A percentile compares a stretch with the other conserved stretches of the same genome.
Evolutionary conservation across 768 basidiomycete genomes (phyloP).

Genomic region (Mycena belliarum): DNA sequence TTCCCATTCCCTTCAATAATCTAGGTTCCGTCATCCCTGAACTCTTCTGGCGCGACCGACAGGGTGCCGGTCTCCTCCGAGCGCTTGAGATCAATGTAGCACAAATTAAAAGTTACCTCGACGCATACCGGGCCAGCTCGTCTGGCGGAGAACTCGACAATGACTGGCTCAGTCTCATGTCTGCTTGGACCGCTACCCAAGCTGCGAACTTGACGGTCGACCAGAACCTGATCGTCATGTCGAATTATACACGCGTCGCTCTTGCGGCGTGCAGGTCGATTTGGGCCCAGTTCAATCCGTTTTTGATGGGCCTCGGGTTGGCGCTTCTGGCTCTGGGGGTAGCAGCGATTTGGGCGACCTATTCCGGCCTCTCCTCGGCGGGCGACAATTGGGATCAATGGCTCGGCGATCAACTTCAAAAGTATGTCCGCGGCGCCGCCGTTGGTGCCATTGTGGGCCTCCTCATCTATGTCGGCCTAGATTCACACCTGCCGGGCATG

Average conservation of each 20-base stretch:
- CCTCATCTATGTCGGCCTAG: slow-evolving; percentile 32
- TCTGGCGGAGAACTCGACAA: slow-evolving; percentile 75
- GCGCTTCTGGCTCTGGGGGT: slow-evolving; percentile 57
- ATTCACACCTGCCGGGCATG: slow-evolving; percentile 44
- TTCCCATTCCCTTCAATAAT: slow-evolving; percentile 95
- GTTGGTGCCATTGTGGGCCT: slow-evolving; percentile 42
- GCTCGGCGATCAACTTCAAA: slow-evolving; percentile 34
- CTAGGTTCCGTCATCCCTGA: slow-evolving; percentile 92
- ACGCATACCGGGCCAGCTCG: slow-evolving; percentile 69
- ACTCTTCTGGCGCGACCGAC: slow-evolving; percentile 64
- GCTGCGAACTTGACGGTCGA: slow-evolving; percentile 25
- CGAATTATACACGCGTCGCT: slow-evolving; percentile 60
- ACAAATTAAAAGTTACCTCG: slow-evolving; percentile 78
- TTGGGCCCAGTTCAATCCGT: slow-evolving; percentile 93
- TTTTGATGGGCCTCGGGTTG: slow-evolving; percentile 76
- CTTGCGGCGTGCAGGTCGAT: slow-evolving; percentile 75
- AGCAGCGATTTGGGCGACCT: slow-evolving; percentile 56
- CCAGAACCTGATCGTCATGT: slow-evolving; percentile 38
- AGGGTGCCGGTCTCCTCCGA: slow-evolving; percentile 42
- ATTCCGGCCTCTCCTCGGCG: slow-evolving; percentile 44
- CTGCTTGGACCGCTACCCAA: slow-evolving; percentile 43
- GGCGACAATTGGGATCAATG: slow-evolving; percentile 45
- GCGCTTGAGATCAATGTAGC: slow-evolving; percentile 72
- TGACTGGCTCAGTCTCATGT: slow-evolving; percentile 55
- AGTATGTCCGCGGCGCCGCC: slow-evolving; percentile 35